Percentiles rank a stretch among this genome's conserved stretches.
These are phyloP conservation scores for Colletotrichum sansevieriae DNA, from an alignment of 2,329 filamentous ascomycete species.

Conservation along the genomic window DNA sequence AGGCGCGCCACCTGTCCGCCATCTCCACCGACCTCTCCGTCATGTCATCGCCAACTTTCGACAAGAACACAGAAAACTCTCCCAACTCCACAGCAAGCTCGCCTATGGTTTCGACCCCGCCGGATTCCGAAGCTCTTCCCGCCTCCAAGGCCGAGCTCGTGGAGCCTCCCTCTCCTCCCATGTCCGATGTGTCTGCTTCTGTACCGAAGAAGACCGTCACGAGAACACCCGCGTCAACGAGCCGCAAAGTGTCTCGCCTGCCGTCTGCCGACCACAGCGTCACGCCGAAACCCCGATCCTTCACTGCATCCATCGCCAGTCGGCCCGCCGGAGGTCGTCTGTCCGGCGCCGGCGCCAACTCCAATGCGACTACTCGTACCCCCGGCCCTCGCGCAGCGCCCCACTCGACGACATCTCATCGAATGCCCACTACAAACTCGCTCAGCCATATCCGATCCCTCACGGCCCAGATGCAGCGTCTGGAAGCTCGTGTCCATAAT, in stretches of 20 bases:
- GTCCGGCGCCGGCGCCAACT: constrained; percentile 60
- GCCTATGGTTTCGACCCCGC: constrained; percentile 89
- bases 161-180: constrained; percentile 92
- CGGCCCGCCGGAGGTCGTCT: constrained; percentile 52
- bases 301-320: constrained; percentile 53
- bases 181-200: constrained; percentile 82
- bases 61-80: constrained; percentile 77
- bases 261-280: constrained; percentile 51
- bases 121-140: constrained; percentile 60
- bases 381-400: constrained; percentile 68
- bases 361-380: constrained; percentile 58
- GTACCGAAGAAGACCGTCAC: constrained; percentile 24
- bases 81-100: constrained; percentile 91
- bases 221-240: constrained; percentile 61
- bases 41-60: constrained; percentile 79
- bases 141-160: constrained; percentile 70
- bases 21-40: constrained; percentile 74
- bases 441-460: constrained; percentile 93
- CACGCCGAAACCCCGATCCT: constrained; percentile 64
- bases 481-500: constrained; percentile 93
- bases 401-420: constrained; percentile 61
- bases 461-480: constrained; percentile 96
- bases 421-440: constrained; percentile 73
- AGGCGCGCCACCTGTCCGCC: constrained; percentile 68
- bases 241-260: constrained; percentile 59